A percentile compares a stretch with the other conserved stretches of the same genome.
These are phyloP conservation scores for Rhizopus arrhizus DNA, from an alignment of 371 early-diverging fungal species.

Conservation along the genomic window DNA sequence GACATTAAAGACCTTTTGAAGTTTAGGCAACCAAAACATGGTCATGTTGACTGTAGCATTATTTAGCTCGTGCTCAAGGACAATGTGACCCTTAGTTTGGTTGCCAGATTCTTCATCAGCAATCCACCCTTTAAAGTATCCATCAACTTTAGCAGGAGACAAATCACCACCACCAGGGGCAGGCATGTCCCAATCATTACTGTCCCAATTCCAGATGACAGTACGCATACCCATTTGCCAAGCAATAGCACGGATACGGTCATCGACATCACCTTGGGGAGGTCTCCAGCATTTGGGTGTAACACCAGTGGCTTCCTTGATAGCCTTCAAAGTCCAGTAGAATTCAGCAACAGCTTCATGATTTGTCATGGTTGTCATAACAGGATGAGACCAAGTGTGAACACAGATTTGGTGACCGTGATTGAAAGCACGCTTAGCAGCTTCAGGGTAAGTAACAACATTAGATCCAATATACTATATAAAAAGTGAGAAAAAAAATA, in stretches of 20 bases:
- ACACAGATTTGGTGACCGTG: slow-evolving; percentile 38
- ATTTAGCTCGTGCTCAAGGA: slow-evolving; percentile 54
- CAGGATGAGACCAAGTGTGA: slow-evolving; percentile 63
- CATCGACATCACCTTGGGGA: slow-evolving; percentile 59
- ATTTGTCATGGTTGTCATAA: slow-evolving; percentile 55
- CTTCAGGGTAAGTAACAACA: slow-evolving; percentile 29
- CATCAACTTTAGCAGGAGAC: slow-evolving; percentile 22
- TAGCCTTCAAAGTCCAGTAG: slow-evolving; percentile 53
- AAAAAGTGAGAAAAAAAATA: background rate
- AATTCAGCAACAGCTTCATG: slow-evolving; percentile 61
- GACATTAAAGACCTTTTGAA: slow-evolving; percentile 45
- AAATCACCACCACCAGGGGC: slow-evolving; percentile 45
- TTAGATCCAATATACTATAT: slow-evolving; percentile 30
- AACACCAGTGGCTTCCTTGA: slow-evolving; percentile 57
- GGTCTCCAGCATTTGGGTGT: slow-evolving; percentile 62
- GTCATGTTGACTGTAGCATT: slow-evolving; percentile 49
- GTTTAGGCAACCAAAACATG: slow-evolving; percentile 46
- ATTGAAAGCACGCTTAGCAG: slow-evolving; percentile 30
- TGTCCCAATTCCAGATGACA: slow-evolving; percentile 39
- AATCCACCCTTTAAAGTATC: slow-evolving; percentile 42
- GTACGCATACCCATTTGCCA: slow-evolving; percentile 56
- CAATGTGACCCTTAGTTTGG: slow-evolving; percentile 45
- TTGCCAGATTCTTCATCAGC: slow-evolving; percentile 29
- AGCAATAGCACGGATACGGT: slow-evolving; percentile 53
- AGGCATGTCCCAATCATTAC: slow-evolving; percentile 44